Percentiles rank a stretch among this genome's conserved stretches.
phyloP scores from a whole-genome alignment of 202 grass and related monocot genomes.

The Eragrostis tef region DNA sequence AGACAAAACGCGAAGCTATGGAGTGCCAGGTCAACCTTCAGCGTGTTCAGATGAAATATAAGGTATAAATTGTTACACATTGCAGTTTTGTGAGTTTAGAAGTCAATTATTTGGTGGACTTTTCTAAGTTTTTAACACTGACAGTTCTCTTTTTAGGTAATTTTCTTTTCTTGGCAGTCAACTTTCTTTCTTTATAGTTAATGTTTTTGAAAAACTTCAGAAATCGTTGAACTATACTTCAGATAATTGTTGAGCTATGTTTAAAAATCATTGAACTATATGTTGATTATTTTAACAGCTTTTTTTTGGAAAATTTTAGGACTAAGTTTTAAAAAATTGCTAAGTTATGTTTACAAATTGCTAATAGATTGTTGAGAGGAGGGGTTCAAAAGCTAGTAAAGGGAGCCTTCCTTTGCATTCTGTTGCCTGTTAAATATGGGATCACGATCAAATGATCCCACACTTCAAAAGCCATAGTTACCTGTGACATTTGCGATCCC shows the following conservation, averaged over 20 bases:
- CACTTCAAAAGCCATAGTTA: not conserved
- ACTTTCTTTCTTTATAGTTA: not conserved
- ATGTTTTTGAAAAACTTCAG: not conserved
- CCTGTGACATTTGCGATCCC: not conserved
- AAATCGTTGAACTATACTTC: not conserved
- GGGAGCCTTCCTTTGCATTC: not conserved
- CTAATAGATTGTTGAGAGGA: not conserved
- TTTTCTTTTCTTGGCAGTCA: slow-evolving; percentile 6
- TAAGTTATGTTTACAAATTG: not conserved
- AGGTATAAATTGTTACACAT: slow-evolving; percentile 48
- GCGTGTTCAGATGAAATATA: slow-evolving; percentile 91
- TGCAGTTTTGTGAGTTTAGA: not conserved
- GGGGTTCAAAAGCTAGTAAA: not conserved
- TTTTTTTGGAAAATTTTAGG: not conserved
- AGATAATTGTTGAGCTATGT: not conserved
- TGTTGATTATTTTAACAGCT: not conserved
- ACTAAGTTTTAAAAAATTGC: not conserved
- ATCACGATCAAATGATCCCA: not conserved
- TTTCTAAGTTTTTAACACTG: not conserved
- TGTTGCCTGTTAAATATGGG: not conserved
- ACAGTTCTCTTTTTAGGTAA: not conserved
- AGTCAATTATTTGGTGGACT: slow-evolving; percentile 10
- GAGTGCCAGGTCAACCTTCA: slow-evolving; percentile 86
- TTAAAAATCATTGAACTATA: not conserved
- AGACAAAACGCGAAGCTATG: slow-evolving; percentile 83